These are phyloP conservation scores for Hymenoscyphus fraxineus DNA, from an alignment of 2,329 filamentous ascomycete genomes.

Conservation along the genomic window DNA sequence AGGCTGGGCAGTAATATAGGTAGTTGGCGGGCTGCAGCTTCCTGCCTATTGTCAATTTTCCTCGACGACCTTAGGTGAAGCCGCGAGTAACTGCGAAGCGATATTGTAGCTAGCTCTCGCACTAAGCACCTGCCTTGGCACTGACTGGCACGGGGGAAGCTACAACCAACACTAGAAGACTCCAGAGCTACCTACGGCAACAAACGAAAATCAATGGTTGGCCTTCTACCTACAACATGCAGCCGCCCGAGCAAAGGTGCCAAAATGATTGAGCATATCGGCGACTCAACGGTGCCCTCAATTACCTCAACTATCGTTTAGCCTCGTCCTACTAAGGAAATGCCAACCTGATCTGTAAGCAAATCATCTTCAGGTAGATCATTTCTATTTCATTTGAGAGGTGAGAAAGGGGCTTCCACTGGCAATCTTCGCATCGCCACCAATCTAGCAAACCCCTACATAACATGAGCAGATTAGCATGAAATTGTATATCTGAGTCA, in stretches of 20 bases:
- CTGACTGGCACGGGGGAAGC: background rate
- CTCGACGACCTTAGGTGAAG: background rate
- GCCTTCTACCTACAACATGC: background rate
- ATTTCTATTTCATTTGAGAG: no score
- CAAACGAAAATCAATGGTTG: background rate
- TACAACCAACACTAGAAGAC: background rate
- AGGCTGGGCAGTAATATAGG: background rate
- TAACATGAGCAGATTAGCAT: background rate
- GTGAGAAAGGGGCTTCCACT: no score
- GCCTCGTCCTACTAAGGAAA: no score
- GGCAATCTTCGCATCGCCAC: background rate
- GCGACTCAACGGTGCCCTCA: background rate
- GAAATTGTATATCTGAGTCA: background rate
- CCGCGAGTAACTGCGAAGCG: background rate
- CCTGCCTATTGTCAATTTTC: background rate
- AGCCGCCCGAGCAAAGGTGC: background rate
- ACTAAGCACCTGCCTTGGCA: background rate
- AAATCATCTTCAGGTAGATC: no score
- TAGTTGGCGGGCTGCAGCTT: background rate
- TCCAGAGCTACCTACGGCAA: background rate
- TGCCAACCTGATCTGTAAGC: no score
- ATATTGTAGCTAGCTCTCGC: background rate
- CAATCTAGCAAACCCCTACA: background rate
- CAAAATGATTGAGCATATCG: background rate
- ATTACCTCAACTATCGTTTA: background rate